Evolutionary conservation across 192 early-diverging fungal genomes (phyloP).

Genomic region (Ambispora gerdemannii): DNA sequence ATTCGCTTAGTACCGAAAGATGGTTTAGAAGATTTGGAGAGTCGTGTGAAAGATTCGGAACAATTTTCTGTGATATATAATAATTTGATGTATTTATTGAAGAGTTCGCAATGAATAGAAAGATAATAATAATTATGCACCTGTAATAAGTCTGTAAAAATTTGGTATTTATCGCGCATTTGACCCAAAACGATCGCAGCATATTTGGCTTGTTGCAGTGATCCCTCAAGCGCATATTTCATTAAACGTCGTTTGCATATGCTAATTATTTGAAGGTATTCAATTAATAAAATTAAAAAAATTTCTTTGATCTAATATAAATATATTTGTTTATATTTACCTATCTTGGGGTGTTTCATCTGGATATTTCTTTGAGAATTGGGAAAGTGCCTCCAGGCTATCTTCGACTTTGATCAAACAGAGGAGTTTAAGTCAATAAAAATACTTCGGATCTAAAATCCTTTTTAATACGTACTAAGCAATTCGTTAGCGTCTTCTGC

Average conservation of each 20-base stretch:
- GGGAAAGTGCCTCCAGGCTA: slow-evolving; percentile 65
- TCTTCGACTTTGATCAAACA: slow-evolving; percentile 39
- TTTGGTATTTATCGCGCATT: slow-evolving; percentile 42
- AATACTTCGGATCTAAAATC: background rate
- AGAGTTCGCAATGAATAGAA: background rate
- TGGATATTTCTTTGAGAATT: slow-evolving; percentile 68
- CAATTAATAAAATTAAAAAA: background rate
- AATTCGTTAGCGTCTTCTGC: slow-evolving; percentile 38
- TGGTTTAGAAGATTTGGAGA: slow-evolving; percentile 40
- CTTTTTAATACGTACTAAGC: slow-evolving; percentile 36
- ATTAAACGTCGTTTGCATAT: slow-evolving; percentile 45
- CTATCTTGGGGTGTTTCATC: slow-evolving; percentile 27
- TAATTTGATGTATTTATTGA: background rate
- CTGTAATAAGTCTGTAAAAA: slow-evolving; percentile 52
- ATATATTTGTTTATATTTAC: slow-evolving; percentile 14
- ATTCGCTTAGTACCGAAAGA: slow-evolving; percentile 57
- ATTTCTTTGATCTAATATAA: background rate
- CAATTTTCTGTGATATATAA: slow-evolving; percentile 10
- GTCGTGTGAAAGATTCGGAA: slow-evolving; percentile 32
- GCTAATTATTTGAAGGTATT: slow-evolving; percentile 10
- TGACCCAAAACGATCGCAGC: slow-evolving; percentile 70
- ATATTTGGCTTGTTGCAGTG: slow-evolving; percentile 61
- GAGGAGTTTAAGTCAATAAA: background rate
- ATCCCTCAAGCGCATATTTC: slow-evolving; percentile 53
- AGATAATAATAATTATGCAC: slow-evolving; percentile 24